Evolutionary conservation across 768 basidiomycete genomes (phyloP), one percentile per base, ranked within the genome.

Genomic region (Paxillus involutus): DNA sequence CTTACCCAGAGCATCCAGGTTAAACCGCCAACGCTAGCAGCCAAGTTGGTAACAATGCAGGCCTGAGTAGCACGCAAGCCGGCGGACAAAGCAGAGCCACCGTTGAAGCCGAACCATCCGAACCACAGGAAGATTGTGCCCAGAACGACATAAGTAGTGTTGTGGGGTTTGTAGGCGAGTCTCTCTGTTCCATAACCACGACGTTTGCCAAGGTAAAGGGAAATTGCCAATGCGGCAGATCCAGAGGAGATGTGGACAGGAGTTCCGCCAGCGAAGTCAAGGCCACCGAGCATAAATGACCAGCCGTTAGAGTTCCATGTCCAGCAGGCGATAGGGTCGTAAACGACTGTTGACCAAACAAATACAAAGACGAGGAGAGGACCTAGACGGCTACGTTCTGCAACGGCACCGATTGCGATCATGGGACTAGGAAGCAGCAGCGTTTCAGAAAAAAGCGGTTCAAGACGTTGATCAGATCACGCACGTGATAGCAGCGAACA

Each of bases 231-330:
- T 2, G 91, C 96, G 1, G 93, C 94, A 0, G 86, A 86, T 44
- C 96, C 96, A 14, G 93, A 95, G 16, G 89, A 89, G 61, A 99
- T 98, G 67, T 99, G 95, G 57, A 99, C 94, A 19, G 96, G 96
- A 11, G 93, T 95, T 49, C 96, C 96, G 29, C 95, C 95, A 9
- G 95, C 95, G 57, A 96, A 95, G 67, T 94, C 91, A 51, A 93
- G 87, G 54, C 88, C 89, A 14, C 93, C 95, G 48, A 91, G 77
- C 33, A 83, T 66, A 71, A 77, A 86, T 0, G 89, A 87, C 94
- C 82, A 85, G 37, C 84, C 84, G 32, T 88, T 82, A 35, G 80
- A 58, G 63, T 93, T 94, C 96, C 96, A 98, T 5, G 94, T 91
- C 94, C 95, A 97, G 73, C 91, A 93, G 0, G 93, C 96, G 52